These are phyloP conservation scores for Phycomyces blakesleeanus DNA, from an alignment of 192 early-diverging fungal genomes.

Conservation along the genomic window DNA sequence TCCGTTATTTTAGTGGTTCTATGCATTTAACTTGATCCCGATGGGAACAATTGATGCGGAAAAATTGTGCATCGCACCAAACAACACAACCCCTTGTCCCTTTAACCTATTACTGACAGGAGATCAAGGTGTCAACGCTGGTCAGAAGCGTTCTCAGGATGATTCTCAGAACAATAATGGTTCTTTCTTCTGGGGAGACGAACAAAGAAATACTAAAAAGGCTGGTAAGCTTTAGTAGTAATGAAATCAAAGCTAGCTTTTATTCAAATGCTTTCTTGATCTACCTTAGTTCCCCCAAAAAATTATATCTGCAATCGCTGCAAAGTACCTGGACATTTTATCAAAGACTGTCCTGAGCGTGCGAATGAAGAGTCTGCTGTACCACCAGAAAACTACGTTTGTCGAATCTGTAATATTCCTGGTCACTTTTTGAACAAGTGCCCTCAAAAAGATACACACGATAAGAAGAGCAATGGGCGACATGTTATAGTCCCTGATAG, in stretches of 20 bases:
- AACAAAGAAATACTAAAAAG: conserved; percentile 20
- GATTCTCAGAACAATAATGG: conserved; percentile 14
- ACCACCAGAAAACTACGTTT: conserved; percentile 36
- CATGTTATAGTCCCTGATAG: conserved; percentile 52
- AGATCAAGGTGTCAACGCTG: conserved; percentile 20
- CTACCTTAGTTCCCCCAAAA: conserved; percentile 38
- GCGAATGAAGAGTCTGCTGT: conserved; percentile 22
- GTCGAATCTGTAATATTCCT: conserved; percentile 47
- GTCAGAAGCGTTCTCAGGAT: conserved; percentile 23
- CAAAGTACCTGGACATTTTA: conserved; percentile 59
- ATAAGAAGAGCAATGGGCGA: conserved; percentile 46
- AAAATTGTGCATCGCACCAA: conserved; percentile 34
- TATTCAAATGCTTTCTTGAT: conserved; percentile 14
- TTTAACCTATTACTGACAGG: conserved; percentile 33
- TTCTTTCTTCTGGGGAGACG: conserved; percentile 45
- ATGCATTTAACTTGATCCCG: conserved; percentile 83
- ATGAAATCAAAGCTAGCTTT: conserved; percentile 3
- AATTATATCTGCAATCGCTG: conserved; percentile 62
- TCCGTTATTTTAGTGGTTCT: conserved; percentile 68
- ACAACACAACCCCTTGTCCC: conserved; percentile 55
- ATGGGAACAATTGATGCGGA: conserved; percentile 38
- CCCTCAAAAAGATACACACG: conserved; percentile 26
- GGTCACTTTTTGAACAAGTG: conserved; percentile 54
- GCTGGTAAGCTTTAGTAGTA: conserved; percentile 28
- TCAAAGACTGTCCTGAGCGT: conserved; percentile 56